Percentiles rank a stretch among this genome's conserved stretches.
Conservation (phyloP, 1,139 yeast genomes). For the Pichia sp. region DNA sequence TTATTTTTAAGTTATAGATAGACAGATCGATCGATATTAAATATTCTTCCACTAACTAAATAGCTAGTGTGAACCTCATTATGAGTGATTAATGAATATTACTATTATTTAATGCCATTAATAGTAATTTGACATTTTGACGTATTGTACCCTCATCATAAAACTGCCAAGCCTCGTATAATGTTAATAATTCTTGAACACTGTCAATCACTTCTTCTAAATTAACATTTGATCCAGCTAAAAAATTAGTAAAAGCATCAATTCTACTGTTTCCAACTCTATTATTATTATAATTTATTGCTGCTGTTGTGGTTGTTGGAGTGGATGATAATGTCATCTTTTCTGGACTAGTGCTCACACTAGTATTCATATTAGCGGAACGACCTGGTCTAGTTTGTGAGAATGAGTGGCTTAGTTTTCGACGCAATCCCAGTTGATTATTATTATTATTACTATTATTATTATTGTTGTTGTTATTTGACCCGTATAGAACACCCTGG, state of each 20-base stretch:
- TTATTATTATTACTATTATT: not conserved
- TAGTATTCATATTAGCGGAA: not conserved
- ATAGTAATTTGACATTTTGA: constrained; percentile 21
- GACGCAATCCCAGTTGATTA: constrained; percentile 2
- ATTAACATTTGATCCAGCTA: constrained; percentile 72
- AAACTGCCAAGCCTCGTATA: constrained; percentile 79
- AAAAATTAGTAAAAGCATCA: constrained; percentile 49
- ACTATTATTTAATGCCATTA: constrained; percentile 5
- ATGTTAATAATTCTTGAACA: constrained; percentile 70
- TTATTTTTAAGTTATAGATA: no score
- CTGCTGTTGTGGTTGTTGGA: not conserved
- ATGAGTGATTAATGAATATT: no score
- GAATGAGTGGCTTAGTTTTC: constrained; percentile 7
- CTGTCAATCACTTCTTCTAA: constrained; percentile 72
- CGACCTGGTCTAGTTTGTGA: not conserved
- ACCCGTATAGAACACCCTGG: no score
- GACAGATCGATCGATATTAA: no score
- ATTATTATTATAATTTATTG: not conserved
- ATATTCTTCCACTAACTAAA: no score
- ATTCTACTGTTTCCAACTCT: not conserved
- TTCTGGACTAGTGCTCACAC: not conserved
- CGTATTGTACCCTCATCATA: constrained; percentile 53
- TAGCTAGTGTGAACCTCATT: no score
- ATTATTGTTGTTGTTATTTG: no score
- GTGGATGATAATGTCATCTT: not conserved